Base-by-base conservation (phyloP, 306 rosid species). In the Corylus heterophylla region DNA sequence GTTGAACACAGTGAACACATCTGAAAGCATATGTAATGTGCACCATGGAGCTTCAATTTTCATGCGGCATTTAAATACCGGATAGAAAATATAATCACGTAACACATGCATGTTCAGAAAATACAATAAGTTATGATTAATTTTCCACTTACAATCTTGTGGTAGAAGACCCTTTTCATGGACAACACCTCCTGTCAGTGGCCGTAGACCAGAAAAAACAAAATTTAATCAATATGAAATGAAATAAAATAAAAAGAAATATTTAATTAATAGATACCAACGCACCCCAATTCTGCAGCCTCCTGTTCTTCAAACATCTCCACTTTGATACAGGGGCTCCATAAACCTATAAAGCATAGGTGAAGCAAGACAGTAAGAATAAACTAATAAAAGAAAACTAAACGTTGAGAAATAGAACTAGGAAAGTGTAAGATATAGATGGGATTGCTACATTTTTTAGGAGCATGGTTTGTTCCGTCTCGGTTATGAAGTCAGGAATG, bases 221-320 rank as follows among this genome's bases (percentile, higher is more conserved):
- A 74, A 80, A 20, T 37, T 59, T 76, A 82, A 73, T 78, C 22
- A 81, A 69, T 50, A 67, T 68, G 83, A 71, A 69, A 67, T 71
- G 83, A 71, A 69, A 50, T 76, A 73, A n/a, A 71, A 2, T 9
- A 76, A 55, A 12, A 70, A 51, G 29, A 61, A 37, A 35, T 3
- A 67, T 6, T 55, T 47, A 67, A 67, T 50, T 55, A 54, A 64
- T 35, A 18, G 52, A 79, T 45, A 54, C 7, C 66, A 78, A 31
- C 78, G 56, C 84, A 94, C 98, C 98, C 97, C 97, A 94, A 86
- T 92, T 94, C 71, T 94, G 97, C 62, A 92, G 88, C 90, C 98
- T 90, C 78, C 97, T 92, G 74, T 92, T 90, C 84, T 88, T 94
- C 83, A 94, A 82, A 59, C 86, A 75, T 82, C 90, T 94, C 98